A percentile compares a stretch with the other conserved stretches of the same genome.
phyloP scores from a whole-genome alignment of 192 early-diverging fungal species.

The Chytriomyces hyalinus region DNA sequence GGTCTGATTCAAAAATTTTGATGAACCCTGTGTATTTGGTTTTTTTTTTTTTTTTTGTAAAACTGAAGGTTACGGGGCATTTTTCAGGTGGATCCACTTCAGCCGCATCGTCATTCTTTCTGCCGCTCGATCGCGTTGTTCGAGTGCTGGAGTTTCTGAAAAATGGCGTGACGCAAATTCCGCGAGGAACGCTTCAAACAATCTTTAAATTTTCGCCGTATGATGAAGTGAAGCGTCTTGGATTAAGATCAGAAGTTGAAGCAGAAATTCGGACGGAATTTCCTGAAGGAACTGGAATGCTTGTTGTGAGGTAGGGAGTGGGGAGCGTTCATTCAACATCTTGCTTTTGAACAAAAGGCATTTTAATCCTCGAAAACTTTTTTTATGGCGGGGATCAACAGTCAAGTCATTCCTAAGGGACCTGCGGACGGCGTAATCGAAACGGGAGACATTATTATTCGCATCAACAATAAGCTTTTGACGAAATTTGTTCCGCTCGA shows the following conservation, averaged over 20 bases:
- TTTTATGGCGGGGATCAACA: background rate
- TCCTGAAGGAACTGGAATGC: constrained; percentile 73
- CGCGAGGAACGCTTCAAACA: constrained; percentile 52
- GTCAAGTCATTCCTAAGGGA: constrained; percentile 60
- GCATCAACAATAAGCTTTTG: constrained; percentile 58
- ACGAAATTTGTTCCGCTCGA: constrained; percentile 76
- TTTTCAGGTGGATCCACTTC: constrained; percentile 56
- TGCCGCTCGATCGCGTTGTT: constrained; percentile 70
- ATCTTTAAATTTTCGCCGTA: constrained; percentile 47
- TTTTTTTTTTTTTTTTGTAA: background rate
- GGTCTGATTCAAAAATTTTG: constrained; percentile 37
- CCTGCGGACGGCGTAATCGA: constrained; percentile 68
- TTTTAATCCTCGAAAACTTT: too few species aligned
- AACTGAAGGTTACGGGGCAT: too few species aligned
- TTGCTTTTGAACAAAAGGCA: too few species aligned
- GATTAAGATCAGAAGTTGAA: constrained; percentile 66
- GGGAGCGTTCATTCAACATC: constrained; percentile 6
- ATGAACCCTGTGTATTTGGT: background rate
- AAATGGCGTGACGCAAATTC: constrained; percentile 32
- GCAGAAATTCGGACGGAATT: constrained; percentile 59
- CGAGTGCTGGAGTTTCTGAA: constrained; percentile 44
- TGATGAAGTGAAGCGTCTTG: constrained; percentile 68
- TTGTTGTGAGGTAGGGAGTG: constrained; percentile 62
- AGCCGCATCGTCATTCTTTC: constrained; percentile 80
- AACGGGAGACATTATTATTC: constrained; percentile 49